Percentiles rank a stretch among this genome's conserved stretches.
These are phyloP conservation scores for Cyclotella kingstonii DNA, from an alignment of 108 stramenopile genomes.

Conservation along the genomic window DNA sequence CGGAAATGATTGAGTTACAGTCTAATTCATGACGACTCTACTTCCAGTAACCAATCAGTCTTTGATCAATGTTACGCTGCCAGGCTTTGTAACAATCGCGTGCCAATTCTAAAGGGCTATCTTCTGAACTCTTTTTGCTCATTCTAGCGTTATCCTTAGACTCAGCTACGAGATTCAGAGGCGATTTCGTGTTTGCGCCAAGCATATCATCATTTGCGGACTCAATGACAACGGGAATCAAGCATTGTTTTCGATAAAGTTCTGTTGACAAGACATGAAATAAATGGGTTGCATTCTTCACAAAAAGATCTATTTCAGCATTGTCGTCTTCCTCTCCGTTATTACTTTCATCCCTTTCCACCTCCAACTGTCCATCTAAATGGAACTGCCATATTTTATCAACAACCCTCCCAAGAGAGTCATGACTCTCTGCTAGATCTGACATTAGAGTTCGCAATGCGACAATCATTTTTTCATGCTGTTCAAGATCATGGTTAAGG, in stretches of 20 bases:
- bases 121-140: background rate
- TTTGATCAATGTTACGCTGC: slow-evolving; percentile 16
- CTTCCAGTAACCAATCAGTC: background rate
- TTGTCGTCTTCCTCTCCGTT: slow-evolving; percentile 2
- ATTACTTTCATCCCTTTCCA: slow-evolving; percentile 10
- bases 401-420: slow-evolving; percentile 66
- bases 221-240: slow-evolving; percentile 46
- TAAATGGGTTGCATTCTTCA: slow-evolving; percentile 23
- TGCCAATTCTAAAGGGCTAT: slow-evolving; percentile 12
- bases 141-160: background rate
- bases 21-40: background rate
- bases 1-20: background rate
- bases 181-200: slow-evolving; percentile 5
- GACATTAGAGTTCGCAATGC: slow-evolving; percentile 50
- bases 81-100: slow-evolving; percentile 20
- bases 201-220: slow-evolving; percentile 54
- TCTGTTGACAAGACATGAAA: slow-evolving; percentile 56
- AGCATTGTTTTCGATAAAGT: slow-evolving; percentile 59
- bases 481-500: slow-evolving; percentile 56
- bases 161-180: background rate
- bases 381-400: slow-evolving; percentile 58
- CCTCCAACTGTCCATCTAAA: slow-evolving; percentile 21
- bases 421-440: slow-evolving; percentile 54
- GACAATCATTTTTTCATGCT: slow-evolving; percentile 76
- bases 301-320: slow-evolving; percentile 14